Conservation (phyloP, 768 basidiomycete species). For the Epithele typhae region DNA sequence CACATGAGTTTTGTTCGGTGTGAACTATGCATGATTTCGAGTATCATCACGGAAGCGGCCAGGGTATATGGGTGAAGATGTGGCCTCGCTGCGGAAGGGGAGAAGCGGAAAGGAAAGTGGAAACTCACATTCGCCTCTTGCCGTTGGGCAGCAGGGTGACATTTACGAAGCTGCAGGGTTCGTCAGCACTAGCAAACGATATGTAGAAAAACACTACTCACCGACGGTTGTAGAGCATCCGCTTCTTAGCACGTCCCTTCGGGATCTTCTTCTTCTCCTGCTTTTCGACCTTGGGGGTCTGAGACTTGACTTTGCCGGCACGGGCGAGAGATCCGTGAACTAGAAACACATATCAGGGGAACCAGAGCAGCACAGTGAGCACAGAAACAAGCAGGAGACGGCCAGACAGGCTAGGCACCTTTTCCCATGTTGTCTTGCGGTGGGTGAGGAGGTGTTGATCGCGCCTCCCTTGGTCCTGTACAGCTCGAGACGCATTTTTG, state of each 20-base stretch:
- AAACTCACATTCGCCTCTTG: constrained; percentile 93
- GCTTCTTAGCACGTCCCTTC: constrained; percentile 97
- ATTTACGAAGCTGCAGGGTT: constrained; percentile 72
- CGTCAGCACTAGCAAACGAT: constrained; percentile 3
- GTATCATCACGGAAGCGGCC: constrained; percentile 48
- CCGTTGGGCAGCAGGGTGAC: constrained; percentile 87
- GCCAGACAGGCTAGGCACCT: constrained; percentile 33
- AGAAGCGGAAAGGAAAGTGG: constrained; percentile 11
- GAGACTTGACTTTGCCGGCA: constrained; percentile 99
- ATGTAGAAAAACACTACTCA: constrained; percentile 34
- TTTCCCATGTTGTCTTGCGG: constrained; percentile 74
- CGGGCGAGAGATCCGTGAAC: constrained; percentile 99
- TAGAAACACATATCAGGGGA: constrained; percentile 24
- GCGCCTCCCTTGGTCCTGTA: constrained; percentile 20
- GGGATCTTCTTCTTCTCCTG: constrained; percentile 99
- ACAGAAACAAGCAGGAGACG: constrained; percentile 1
- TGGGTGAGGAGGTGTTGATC: constrained; percentile 33
- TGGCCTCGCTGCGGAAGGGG: neutral
- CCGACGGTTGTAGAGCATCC: constrained; percentile 90
- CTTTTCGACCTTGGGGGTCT: constrained; percentile 96
- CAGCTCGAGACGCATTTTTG: constrained; percentile 10
- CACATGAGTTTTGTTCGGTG: constrained; percentile 87
- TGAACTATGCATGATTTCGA: constrained; percentile 87
- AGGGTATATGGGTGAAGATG: no score
- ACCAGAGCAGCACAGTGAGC: constrained; percentile 4